Conservation (phyloP, 176 grass and related monocot genomes). For the Secale cereale region DNA sequence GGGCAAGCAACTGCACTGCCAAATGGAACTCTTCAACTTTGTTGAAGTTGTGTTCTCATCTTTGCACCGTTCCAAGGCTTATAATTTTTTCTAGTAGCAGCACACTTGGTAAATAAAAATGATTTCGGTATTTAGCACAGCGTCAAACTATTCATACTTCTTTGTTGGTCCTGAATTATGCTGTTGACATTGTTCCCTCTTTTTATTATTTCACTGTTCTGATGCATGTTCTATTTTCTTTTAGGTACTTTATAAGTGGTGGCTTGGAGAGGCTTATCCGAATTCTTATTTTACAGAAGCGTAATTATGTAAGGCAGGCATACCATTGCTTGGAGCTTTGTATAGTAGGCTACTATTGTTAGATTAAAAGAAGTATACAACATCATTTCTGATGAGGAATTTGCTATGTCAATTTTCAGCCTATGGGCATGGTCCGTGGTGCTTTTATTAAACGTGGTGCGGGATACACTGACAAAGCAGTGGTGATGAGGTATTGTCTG, state of each 20-base stretch:
- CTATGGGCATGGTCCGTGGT: constrained; percentile 69
- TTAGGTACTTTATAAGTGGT: constrained; percentile 87
- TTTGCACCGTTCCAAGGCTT: not conserved
- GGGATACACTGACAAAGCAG: constrained; percentile 95
- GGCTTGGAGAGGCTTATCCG: constrained; percentile 88
- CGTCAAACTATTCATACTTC: not conserved
- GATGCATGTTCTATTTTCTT: constrained; percentile 15
- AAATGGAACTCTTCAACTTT: constrained; percentile 7
- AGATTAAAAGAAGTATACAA: not conserved
- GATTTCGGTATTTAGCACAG: not conserved
- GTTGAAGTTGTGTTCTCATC: constrained; percentile 14
- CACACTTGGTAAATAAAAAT: not conserved
- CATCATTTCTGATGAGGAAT: constrained; percentile 1
- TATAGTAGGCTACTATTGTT: constrained; percentile 2
- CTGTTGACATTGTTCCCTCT: constrained; percentile 19
- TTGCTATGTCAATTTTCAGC: constrained; percentile 50
- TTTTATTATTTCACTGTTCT: constrained; percentile 21
- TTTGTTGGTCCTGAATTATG: not conserved
- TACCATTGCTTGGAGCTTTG: constrained; percentile 16
- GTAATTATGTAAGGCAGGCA: constrained; percentile 86
- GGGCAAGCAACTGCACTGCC: not conserved
- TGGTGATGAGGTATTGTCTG: constrained; percentile 66
- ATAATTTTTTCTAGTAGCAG: not conserved
- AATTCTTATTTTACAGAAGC: constrained; percentile 87
- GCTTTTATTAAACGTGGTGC: constrained; percentile 62